Evolutionary conservation across 345 rosid species (phyloP), one percentile per base, ranked within the genome.

Genomic region (Nephelium lappaceum): DNA sequence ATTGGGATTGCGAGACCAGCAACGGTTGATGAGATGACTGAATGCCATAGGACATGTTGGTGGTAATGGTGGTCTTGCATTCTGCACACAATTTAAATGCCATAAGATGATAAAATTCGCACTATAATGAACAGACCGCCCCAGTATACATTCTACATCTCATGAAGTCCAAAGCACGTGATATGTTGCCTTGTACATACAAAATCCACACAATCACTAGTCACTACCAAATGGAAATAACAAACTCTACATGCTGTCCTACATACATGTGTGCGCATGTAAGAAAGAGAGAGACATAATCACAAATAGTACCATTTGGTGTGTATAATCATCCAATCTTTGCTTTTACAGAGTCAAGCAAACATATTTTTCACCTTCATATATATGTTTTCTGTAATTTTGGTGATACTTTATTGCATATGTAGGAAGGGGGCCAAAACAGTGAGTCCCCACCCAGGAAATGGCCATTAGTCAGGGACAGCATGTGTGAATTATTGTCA

Each of bases 11-110:
- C 90, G 82, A 23, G 94, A 91, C 97, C 95, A 91, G 81, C 97
- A 92, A 67, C 87, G 74, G 55, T 81, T 83, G 39, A 92, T 86
- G 64, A 92, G 90, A 80, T 78, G 86, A 62, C 82, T 84, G 15
- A 91, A 78, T 5, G 92, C 97, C 47, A 10, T 51, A 0, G 95
- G 97, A 60, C 95, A 89, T 27, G 81, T 69, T 0, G 87, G 80
- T 31, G 93, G 95, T 41, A 92, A 77, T 62, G 88, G 95, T 8
- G 97, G 93, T 69, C 97, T 89, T 10, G 92, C 91, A 74, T 92
- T 89, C 93, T 92, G 90, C 85, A 77, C 53, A 73, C 71, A 71
- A 69, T 15, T 27, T 71, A 74, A 24, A 70, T 39, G 47, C 78
- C n/a, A 45, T 7, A 47, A 67, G 63, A 18, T 74, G 3, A 66